Base-by-base conservation (phyloP, 306 rosid species). In the Glycine soja region DNA sequence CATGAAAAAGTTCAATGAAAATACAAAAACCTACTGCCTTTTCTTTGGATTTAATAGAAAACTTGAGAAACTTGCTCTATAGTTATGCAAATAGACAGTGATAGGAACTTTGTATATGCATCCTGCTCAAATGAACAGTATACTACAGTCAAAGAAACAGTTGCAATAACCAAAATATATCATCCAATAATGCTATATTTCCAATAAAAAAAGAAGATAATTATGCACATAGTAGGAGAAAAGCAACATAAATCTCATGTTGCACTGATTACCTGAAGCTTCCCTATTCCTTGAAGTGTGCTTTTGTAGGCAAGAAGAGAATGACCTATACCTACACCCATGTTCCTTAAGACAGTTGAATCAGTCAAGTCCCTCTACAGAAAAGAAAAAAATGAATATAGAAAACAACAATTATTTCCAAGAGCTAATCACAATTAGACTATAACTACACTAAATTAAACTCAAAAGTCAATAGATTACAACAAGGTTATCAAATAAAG, bases 301-400 rank as follows among this genome's bases (percentile, higher is more conserved):
- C 90, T 91, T 87, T 80, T 91, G 80, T 91, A 95, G 61, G 97
- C 93, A 85, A 95, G 97, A 82, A 93, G 95, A 76, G 98, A 95
- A 84, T 95, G 94, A 14, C 95, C 99, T 36, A 95, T 70, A 62
- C 91, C 97, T 0, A 93, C 95, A 81, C 97, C 95, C 93, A 95
- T 88, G 84, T 91, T 95, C 87, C 99, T 89, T 45, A 93, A 63
- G 63, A 95, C 98, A 32, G 99, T 95, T 46, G 99, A 95, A 86
- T 95, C 98, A n/a, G 99, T 95, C 84, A 95, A 88, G 86, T 91
- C 93, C 73, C 95, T 87, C 95, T 91, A 87, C 81, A 71, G 68
- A 68, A 61, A 38, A 32, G 30, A 51, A 68, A 81, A 54, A 64
- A 64, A 13, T 19, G 10, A 65, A 68, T 4, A 38, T 16, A 10